These are phyloP conservation scores for Pseudozyma pruni DNA, from an alignment of 1,284 basidiomycete species.

Conservation along the genomic window DNA sequence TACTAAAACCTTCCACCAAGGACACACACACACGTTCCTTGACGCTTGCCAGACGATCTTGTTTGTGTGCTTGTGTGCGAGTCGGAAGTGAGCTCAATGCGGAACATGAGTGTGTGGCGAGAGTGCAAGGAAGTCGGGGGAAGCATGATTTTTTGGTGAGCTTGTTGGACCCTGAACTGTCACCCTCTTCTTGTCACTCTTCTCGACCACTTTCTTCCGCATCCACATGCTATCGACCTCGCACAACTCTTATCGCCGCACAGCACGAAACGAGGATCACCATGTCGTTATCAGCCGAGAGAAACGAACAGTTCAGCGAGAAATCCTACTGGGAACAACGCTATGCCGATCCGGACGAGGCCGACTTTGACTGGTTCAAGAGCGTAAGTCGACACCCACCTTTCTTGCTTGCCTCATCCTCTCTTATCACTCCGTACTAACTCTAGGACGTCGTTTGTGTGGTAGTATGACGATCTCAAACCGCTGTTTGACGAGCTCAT, in stretches of 20 bases:
- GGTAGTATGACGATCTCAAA: conserved; percentile 7
- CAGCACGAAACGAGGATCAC: neutral
- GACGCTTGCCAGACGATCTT: no score
- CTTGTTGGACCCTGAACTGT: conserved; percentile 28
- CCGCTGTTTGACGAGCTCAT: conserved; percentile 51
- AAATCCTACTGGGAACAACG: conserved; percentile 61
- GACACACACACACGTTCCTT: no score
- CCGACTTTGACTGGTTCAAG: conserved; percentile 63
- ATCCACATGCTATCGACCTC: neutral
- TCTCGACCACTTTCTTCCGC: neutral
- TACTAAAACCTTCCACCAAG: no score
- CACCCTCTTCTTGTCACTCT: no score
- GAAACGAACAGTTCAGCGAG: conserved; percentile 56
- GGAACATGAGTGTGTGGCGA: no score
- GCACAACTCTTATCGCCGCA: neutral
- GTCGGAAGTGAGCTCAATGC: conserved; percentile 13
- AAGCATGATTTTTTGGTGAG: no score
- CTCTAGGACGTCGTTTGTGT: no score
- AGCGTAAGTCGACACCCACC: conserved; percentile 19
- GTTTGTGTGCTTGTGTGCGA: no score
- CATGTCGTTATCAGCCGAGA: conserved; percentile 42
- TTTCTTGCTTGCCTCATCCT: neutral
- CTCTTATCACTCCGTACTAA: neutral
- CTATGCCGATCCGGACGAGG: conserved; percentile 45
- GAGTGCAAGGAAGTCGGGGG: no score